Evolutionary conservation across 306 rosid genomes (phyloP), one percentile per base, ranked within the genome.

Genomic region (Heteromeles arbutifolia): DNA sequence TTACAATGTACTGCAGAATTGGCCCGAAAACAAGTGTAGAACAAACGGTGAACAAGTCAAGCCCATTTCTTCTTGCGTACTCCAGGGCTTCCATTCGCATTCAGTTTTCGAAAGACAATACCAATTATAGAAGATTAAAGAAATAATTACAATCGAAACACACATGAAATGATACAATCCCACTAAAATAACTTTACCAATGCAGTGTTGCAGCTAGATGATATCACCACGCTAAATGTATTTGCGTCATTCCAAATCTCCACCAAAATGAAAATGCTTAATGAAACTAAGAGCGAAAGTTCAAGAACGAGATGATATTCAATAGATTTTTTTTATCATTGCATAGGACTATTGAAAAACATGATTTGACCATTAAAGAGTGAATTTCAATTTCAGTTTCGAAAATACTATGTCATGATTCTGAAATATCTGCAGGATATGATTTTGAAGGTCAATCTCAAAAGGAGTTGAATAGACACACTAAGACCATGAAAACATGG

Each of bases 101-200:
- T 83, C 83, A 31, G 94, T 91, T 87, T 93, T 93, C 29, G 97
- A 80, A 59, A 77, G 85, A 56, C 67, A 84, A 69, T 91, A 94
- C 97, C 97, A 94, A 77, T 88, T 86, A 93, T 94, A 86, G 65
- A 17, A 52, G n/a, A 68, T 22, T 11, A 58, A 24, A 56, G 5
- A 52, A 41, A 67, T 53, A 59, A 29, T n/a, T 34, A 28, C 15
- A 19, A 28, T 67, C 11, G 41, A 64, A 31, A 12, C 19, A 34
- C 43, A 31, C 15, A 19, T 29, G 29, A 34, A 37, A n/a, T 21
- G 19, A 21, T 11, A 50, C 21, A 2, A 54, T 15, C 4, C 32
- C 29, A 32, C 18, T 31, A n/a, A 54, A 19, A n/a, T 72, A 13
- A 22, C 22, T 56, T 50, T 17, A 11, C 9, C 31, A 71, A 25